These are phyloP conservation scores for Polymyxa betae DNA, from an alignment of 208 protist genomes.

Conservation along the genomic window DNA sequence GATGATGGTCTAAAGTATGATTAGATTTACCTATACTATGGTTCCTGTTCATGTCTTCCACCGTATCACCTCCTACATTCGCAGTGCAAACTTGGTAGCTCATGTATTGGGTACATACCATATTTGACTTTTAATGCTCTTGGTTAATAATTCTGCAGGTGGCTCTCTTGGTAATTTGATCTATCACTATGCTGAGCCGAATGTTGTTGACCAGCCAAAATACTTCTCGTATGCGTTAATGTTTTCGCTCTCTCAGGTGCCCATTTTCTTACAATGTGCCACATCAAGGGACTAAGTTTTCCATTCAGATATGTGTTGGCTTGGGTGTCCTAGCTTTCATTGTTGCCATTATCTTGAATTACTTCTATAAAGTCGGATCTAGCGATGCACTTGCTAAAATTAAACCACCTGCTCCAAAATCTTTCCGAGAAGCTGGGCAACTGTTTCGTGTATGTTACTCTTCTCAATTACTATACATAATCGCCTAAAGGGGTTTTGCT, in stretches of 20 bases:
- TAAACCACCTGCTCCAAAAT: neutral
- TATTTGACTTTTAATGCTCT: neutral
- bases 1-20: neutral
- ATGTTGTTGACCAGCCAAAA: too few species aligned
- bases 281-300: too few species aligned
- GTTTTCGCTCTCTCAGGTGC: too few species aligned
- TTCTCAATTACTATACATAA: neutral
- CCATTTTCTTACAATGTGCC: too few species aligned
- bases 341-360: neutral
- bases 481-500: neutral
- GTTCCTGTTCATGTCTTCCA: conserved; percentile 31
- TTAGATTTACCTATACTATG: conserved; percentile 40
- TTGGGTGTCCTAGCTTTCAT: neutral
- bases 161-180: neutral
- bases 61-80: neutral
- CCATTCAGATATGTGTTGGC: neutral
- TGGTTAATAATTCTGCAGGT: neutral
- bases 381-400: neutral
- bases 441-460: neutral
- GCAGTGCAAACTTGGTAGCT: conserved; percentile 1
- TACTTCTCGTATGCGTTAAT: too few species aligned
- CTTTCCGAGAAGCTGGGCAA: neutral
- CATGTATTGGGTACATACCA: conserved; percentile 29
- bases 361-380: neutral
- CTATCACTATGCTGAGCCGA: too few species aligned